Evolutionary conservation across 176 grass and related monocot species (phyloP), one percentile per base, ranked within the genome.

Genomic region (Aegilops longissima): DNA sequence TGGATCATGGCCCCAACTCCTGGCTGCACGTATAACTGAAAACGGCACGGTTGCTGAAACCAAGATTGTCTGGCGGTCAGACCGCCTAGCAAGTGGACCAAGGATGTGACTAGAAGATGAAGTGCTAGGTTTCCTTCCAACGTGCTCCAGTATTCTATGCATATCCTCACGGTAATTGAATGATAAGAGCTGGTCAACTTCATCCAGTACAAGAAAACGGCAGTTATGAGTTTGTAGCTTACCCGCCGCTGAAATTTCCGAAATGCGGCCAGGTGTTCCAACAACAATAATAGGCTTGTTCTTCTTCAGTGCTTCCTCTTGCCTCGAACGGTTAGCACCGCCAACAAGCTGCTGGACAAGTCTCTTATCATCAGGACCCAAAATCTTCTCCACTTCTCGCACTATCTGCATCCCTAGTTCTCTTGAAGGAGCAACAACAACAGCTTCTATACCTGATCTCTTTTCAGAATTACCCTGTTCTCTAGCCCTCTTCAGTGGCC

Each of bases 141-240:
- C 96, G 88, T 96, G 96, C 83, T 98, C 92, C 25, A 98, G 64
- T 70, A 98, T 93, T 86, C 96, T 90, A 85, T 98, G 92, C 93
- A 98, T 94, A 86, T 98, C 93, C 83, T 94, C 96, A 63, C 96
- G 81, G 71, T 98, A 98, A 90, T 98, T 98, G 59, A 96, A 96
- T 33, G 96, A 96, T 34, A 98, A 83, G 64, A 98, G 82, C 67
- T 96, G 93, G 80, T 98, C 96, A 5, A 98, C 90, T 93, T 98
- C 96, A 82, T 98, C 96, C 79, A 98, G 78, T 66, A 98, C 93
- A 77, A 98, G 87, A 78, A 98, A 96, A 73, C 86, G 86, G 78
- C 96, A 98, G 9, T 72, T 66, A 56, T 98, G 96, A 3, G 90
- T 98, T 7, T 94, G 96, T 76, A 96, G 94, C 86, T 94, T 98